Percentiles rank a stretch among this genome's conserved stretches.
phyloP scores from a whole-genome alignment of 1,284 basidiomycete genomes.

The Amylostereum areolatum region DNA sequence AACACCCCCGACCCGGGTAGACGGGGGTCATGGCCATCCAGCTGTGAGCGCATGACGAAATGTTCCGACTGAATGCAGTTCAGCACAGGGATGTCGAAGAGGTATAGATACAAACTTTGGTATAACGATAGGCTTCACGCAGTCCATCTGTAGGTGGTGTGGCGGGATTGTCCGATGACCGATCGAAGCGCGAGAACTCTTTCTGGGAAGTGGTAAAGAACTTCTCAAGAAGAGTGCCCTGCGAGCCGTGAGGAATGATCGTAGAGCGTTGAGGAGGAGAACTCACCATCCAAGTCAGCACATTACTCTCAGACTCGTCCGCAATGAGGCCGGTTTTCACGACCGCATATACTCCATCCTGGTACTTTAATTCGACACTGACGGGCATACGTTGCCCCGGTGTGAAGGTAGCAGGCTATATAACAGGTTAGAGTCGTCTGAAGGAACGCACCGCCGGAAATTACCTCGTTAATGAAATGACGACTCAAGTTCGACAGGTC shows the following conservation, averaged over 20 bases:
- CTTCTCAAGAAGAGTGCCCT: constrained; percentile 90
- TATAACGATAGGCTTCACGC: constrained; percentile 78
- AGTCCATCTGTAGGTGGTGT: constrained; percentile 30
- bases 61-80: constrained; percentile 47
- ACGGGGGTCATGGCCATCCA: constrained; percentile 81
- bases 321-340: constrained; percentile 60
- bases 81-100: background rate
- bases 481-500: constrained; percentile 54
- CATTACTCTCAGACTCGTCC: constrained; percentile 53
- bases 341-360: constrained; percentile 71
- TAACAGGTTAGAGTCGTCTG: background rate
- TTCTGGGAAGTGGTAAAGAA: constrained; percentile 68
- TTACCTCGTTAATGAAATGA: constrained; percentile 58
- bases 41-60: constrained; percentile 92
- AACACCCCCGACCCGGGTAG: constrained; percentile 90
- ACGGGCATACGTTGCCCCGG: constrained; percentile 79
- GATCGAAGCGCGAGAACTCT: constrained; percentile 64
- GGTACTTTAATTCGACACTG: constrained; percentile 61
- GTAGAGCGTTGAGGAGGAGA: background rate
- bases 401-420: constrained; percentile 63
- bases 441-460: background rate
- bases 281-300: constrained; percentile 77
- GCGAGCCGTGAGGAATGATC: constrained; percentile 5
- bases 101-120: constrained; percentile 49
- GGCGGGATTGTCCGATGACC: constrained; percentile 29